Conservation (phyloP, 108 stramenopile genomes). For the Nitzschia palea region DNA sequence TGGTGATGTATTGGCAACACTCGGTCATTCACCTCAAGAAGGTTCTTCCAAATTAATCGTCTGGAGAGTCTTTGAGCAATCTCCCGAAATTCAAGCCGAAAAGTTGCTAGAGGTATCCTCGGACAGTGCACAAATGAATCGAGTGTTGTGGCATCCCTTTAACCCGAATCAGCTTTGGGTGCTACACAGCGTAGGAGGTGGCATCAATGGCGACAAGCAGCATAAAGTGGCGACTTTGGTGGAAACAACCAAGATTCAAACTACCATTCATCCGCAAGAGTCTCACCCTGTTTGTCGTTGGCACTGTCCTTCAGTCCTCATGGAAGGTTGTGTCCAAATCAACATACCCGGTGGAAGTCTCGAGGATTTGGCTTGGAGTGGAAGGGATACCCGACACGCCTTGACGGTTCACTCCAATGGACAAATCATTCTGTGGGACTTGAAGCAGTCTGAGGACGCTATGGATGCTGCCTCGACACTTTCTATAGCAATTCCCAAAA, state of each 20-base stretch:
- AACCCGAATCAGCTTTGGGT: conserved; percentile 76
- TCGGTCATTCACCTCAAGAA: conserved; percentile 31
- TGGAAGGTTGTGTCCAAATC: conserved; percentile 54
- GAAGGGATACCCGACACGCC: conserved; percentile 50
- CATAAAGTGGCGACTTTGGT: conserved; percentile 63
- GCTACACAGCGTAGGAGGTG: conserved; percentile 38
- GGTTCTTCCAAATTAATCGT: conserved; percentile 37
- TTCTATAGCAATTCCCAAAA: conserved; percentile 9
- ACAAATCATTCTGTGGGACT: conserved; percentile 67
- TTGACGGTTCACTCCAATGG: conserved; percentile 69
- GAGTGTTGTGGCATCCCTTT: conserved; percentile 81
- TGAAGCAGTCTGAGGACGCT: conserved; percentile 14
- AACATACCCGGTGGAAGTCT: conserved; percentile 17
- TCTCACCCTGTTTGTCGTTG: conserved; percentile 42
- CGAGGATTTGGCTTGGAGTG: conserved; percentile 69
- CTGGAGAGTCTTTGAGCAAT: conserved; percentile 40
- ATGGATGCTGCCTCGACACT: neutral
- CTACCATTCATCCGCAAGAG: conserved; percentile 27
- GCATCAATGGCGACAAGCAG: neutral
- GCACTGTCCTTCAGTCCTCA: conserved; percentile 20
- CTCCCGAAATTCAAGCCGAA: conserved; percentile 47
- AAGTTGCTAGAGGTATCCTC: conserved; percentile 55
- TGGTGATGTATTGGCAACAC: conserved; percentile 47
- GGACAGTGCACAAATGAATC: conserved; percentile 16
- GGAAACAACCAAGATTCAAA: conserved; percentile 62